These are phyloP conservation scores for Penicillium sp. DNA, from an alignment of 2,329 filamentous ascomycete species.

Conservation along the genomic window DNA sequence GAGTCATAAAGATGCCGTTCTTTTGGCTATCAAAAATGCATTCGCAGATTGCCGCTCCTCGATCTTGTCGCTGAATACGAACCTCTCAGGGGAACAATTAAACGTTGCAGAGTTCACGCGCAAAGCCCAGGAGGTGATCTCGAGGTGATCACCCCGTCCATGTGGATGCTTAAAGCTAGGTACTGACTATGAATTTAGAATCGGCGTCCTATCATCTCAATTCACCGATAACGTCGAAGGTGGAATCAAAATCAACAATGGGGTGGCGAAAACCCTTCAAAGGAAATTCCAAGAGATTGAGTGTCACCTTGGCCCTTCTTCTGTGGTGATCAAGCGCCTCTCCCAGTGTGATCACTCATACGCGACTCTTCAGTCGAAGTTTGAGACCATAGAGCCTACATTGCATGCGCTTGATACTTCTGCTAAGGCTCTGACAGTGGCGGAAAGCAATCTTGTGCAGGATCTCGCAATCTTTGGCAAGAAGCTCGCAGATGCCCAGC, in stretches of 20 bases:
- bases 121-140: conserved; percentile 15
- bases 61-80: conserved; percentile 17
- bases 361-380: conserved; percentile 16
- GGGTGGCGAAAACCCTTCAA: conserved; percentile 14
- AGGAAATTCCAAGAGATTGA: conserved; percentile 24
- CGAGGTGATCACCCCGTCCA: conserved; percentile 23
- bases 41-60: conserved; percentile 17
- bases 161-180: background rate
- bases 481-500: conserved; percentile 20
- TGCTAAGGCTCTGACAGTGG: conserved; percentile 23
- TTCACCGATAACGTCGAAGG: conserved; percentile 17
- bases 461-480: conserved; percentile 27
- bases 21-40: conserved; percentile 12
- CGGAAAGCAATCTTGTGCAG: conserved; percentile 27
- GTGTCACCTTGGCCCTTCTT: conserved; percentile 16
- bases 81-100: conserved; percentile 11
- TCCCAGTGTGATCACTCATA: conserved; percentile 17
- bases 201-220: conserved; percentile 19
- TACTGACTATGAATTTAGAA: conserved; percentile 15
- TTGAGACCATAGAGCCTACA: conserved; percentile 20
- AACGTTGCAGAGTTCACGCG: conserved; percentile 21
- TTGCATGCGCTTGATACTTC: conserved; percentile 19
- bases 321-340: conserved; percentile 24
- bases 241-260: conserved; percentile 15
- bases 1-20: conserved; percentile 13